Conservation (phyloP, 176 grass and related monocot genomes). For the Secale cereale region DNA sequence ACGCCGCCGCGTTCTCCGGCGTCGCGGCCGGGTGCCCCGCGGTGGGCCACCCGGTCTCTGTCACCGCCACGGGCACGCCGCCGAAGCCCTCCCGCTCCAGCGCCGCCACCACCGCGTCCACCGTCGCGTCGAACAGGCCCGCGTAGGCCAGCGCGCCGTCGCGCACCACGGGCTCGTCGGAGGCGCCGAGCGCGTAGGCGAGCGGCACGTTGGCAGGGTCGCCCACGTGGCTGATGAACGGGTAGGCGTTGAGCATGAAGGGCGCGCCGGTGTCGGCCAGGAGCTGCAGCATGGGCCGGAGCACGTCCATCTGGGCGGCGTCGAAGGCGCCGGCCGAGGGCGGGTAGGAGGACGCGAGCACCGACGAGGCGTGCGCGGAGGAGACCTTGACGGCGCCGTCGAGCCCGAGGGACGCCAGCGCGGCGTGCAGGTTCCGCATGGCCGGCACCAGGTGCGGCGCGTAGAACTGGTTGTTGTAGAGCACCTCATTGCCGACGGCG, state of each 20-base stretch:
- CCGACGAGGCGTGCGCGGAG: conserved; percentile 62
- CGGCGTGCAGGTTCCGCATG: conserved; percentile 58
- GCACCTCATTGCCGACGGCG: conserved; percentile 70
- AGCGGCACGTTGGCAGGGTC: conserved; percentile 55
- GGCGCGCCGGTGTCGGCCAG: conserved; percentile 57
- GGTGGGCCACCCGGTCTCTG: conserved; percentile 74
- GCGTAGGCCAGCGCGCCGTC: conserved; percentile 53
- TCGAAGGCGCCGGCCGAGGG: conserved; percentile 59
- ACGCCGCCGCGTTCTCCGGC: conserved; percentile 47
- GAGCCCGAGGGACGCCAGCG: conserved; percentile 47
- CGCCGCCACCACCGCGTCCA: conserved; percentile 58
- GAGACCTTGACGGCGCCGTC: conserved; percentile 43
- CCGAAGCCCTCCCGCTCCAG: conserved; percentile 59
- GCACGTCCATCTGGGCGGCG: conserved; percentile 25
- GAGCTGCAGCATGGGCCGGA: conserved; percentile 68
- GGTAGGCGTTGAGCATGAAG: conserved; percentile 74
- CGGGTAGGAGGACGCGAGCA: conserved; percentile 58
- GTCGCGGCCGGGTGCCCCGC: conserved; percentile 54
- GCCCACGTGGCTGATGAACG: conserved; percentile 65
- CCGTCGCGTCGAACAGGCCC: conserved; percentile 57
- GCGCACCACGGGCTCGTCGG: conserved; percentile 18
- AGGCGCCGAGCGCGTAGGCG: conserved; percentile 41
- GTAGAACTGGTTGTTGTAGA: conserved; percentile 59
- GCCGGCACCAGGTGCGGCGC: conserved; percentile 60
- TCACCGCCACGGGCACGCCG: conserved; percentile 42